Conservation (phyloP, 192 early-diverging fungal genomes). For the Spizellomyces punctatus region DNA sequence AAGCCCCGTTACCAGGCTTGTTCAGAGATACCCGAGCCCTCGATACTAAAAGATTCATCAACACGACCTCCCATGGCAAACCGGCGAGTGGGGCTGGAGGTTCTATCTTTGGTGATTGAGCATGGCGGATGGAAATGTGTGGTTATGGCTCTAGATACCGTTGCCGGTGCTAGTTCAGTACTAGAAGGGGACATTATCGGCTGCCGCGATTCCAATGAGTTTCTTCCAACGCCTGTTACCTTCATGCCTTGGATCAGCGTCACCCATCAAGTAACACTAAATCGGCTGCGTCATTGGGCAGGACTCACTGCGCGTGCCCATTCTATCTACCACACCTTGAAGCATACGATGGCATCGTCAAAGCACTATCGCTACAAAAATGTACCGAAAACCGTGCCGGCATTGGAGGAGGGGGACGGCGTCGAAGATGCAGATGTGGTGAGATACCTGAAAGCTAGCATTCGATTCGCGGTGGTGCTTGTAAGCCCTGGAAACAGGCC, state of each 20-base stretch:
- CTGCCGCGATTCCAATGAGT: neutral
- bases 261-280: neutral
- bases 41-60: neutral
- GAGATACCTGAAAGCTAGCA: neutral
- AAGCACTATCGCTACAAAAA: neutral
- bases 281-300: neutral
- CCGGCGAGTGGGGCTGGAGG: neutral
- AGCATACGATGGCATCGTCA: neutral
- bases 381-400: neutral
- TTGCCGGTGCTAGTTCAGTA: neutral
- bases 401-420: neutral
- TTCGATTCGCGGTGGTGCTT: neutral
- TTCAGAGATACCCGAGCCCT: neutral
- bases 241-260: neutral
- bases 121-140: neutral
- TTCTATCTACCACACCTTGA: neutral
- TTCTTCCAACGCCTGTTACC: neutral
- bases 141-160: neutral
- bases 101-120: neutral
- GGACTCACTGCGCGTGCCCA: neutral
- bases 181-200: neutral
- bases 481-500: neutral
- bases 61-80: neutral
- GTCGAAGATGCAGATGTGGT: constrained; percentile 2
- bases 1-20: neutral